Evolutionary conservation across 306 rosid genomes (phyloP), one percentile per base, ranked within the genome.

Genomic region (Malus fusca): DNA sequence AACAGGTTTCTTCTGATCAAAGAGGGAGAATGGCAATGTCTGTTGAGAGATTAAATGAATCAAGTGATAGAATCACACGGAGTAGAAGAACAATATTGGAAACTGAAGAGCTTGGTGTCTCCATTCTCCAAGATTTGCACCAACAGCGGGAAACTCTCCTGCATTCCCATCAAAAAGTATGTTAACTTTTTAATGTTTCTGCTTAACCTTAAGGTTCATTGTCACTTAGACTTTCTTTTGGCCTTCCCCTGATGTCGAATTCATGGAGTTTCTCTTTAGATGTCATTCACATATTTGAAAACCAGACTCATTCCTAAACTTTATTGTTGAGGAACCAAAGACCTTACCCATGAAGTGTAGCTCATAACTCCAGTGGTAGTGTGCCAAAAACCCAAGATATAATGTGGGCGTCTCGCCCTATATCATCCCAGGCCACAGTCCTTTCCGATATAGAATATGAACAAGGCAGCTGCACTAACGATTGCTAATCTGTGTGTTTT

Each of bases 111-210:
- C 89, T 90, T 37, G 97, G 97, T 61, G 88, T 88, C 82, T 87
- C 91, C 71, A 87, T 92, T 80, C 93, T 92, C 76, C 88, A 92
- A 76, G 96, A 92, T 90, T 82, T 92, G 83, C 97, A 92, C 71
- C 90, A 86, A 81, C 97, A 92, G 77, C 91, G 97, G 6, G 96
- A 92, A 86, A 92, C 96, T 78, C 96, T 92, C 66, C 83, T 92
- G 68, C 86, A 77, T 81, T 92, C 97, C 73, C 96, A 92, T 83
- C 69, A 83, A 69, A 92, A 85, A 79, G 97, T 92, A 87, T 5
- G 77, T 26, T 75, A 53, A 37, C 74, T 63, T 58, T 69, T 69
- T 58, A 48, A 59, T 19, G n/a, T 63, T 74, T 73, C 62, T 61
- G 25, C 77, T 68, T 72, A 42, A 25, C 64, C 64, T 35, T 8